phyloP scores from a whole-genome alignment of 441 rosid genomes.

The Gossypium aridum region DNA sequence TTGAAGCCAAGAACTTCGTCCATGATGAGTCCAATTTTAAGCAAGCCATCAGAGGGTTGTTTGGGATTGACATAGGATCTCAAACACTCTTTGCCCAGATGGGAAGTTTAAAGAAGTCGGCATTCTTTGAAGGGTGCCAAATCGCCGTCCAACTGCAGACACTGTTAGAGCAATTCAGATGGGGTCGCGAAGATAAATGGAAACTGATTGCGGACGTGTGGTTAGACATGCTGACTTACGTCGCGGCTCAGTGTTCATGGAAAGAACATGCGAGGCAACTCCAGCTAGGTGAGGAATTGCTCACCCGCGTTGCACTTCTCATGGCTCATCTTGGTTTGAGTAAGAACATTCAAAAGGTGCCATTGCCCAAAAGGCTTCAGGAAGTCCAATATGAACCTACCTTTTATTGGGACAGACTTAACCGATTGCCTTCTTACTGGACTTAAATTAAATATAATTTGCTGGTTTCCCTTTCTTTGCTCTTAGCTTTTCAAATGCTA shows the following conservation, averaged over 20 bases:
- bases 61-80: not conserved
- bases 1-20: not conserved
- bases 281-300: slow-evolving; percentile 19
- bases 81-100: not conserved
- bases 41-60: not conserved
- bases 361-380: not conserved
- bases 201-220: not conserved
- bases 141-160: not conserved
- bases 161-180: not conserved
- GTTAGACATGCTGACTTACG: not conserved
- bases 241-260: not conserved
- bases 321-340: not conserved
- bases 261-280: not conserved
- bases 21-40: not conserved
- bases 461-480: no score
- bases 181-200: not conserved
- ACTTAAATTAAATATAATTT: not conserved
- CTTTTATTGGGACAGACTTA: not conserved
- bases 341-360: not conserved
- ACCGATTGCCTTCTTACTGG: not conserved
- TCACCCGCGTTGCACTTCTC: slow-evolving; percentile 14
- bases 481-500: no score
- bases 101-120: not conserved
- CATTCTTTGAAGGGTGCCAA: not conserved
- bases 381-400: not conserved